These are phyloP conservation scores for Lipomyces chichibuensis DNA, from an alignment of 805 yeast species.

Conservation along the genomic window DNA sequence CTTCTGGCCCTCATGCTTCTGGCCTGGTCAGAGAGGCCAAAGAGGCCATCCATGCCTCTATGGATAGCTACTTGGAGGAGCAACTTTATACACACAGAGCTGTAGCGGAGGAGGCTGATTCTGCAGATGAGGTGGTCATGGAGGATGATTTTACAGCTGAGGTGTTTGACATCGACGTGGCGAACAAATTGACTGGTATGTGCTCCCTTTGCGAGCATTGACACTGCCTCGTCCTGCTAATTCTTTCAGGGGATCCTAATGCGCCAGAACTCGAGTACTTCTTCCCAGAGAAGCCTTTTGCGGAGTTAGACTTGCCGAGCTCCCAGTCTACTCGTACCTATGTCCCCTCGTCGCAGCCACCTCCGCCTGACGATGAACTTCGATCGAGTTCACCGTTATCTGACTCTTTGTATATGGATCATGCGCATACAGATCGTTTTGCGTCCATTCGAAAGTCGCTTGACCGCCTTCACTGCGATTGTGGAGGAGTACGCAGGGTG, in stretches of 20 bases:
- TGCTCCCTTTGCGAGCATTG: neutral
- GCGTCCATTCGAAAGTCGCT: neutral
- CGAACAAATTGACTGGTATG: neutral
- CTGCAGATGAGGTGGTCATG: neutral
- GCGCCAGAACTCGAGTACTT: neutral
- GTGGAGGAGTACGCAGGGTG: neutral
- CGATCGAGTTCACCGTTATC: neutral
- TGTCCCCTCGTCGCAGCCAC: neutral
- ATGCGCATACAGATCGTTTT: neutral
- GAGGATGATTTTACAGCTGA: neutral
- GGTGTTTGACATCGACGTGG: neutral
- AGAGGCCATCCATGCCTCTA: neutral
- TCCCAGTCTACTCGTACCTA: neutral
- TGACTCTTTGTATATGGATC: neutral
- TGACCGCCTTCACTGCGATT: neutral
- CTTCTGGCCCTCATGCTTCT: neutral
- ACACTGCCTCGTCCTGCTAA: neutral
- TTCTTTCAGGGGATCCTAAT: neutral
- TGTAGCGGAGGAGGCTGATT: neutral
- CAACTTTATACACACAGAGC: neutral
- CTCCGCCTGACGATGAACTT: neutral
- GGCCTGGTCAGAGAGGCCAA: neutral
- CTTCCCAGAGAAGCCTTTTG: constrained; percentile 1
- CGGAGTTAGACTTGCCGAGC: neutral
- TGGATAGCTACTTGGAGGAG: neutral